Evolutionary conservation across 805 yeast species (phyloP), one percentile per base, ranked within the genome.

Genomic region (Ogataea pignaliae): DNA sequence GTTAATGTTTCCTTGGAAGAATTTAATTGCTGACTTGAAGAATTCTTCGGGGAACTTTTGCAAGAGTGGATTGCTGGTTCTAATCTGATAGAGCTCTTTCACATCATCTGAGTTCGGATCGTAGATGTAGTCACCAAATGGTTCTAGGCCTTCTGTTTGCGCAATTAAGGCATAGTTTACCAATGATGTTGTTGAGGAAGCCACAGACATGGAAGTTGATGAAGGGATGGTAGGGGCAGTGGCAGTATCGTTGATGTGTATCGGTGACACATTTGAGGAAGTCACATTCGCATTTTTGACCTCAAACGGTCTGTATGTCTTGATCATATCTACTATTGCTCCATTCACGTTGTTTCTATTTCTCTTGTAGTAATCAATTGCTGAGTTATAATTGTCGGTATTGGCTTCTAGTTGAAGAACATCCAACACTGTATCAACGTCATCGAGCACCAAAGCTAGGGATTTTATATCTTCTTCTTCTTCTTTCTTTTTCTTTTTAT

Each of bases 1-100:
- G 15, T 51, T 50, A 1, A 70, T 47, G 44, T 76, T 68, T 3
- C 80, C 81, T n/a, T 65, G 47, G 52, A 68, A 76, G 51, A 71
- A 75, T 13, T 46, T 56, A 4, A 78, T 39, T 11, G 72, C 69
- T 12, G 61, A 53, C 16, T 58, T 48, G 32, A 72, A 64, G 45
- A 79, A 79, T 1, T 50, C 49, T 42, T 65, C 65, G 47, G 66
- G 66, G 11, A 79, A 52, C 1, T 53, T 48, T 12, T 57, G 59
- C 11, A 79, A 57, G 7, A 48, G 48, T 0, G 57, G 49, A 51
- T 74, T 73, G 10, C 64, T 52, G 10, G 58, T 51, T 18, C 70
- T 60, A 1, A 68, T 41, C 2, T 55, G 55, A 1, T 63, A 54
- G 28, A 78, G 46, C 40, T 69, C 74, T 3, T 46, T 61, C 61